A percentile compares a stretch with the other conserved stretches of the same genome.
Conservation (phyloP, 163 green algal species). For the Smithsoniella earleae region DNA sequence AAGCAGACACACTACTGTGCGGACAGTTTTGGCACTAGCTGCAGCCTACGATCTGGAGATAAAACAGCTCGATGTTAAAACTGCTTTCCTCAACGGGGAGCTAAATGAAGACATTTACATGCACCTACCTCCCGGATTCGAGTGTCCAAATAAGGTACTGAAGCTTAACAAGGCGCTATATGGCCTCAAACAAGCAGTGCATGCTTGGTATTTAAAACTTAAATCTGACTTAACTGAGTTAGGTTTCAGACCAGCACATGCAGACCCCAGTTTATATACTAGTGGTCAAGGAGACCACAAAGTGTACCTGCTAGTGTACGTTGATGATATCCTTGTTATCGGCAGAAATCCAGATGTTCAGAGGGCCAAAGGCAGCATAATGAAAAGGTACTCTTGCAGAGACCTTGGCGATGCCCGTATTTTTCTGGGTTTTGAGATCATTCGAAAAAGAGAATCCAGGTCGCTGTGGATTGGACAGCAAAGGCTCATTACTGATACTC, state of each 20-base stretch:
- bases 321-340: slow-evolving; percentile 42
- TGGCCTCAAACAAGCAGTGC: slow-evolving; percentile 41
- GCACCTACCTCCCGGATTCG: background rate
- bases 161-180: slow-evolving; percentile 42
- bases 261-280: slow-evolving; percentile 40
- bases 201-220: slow-evolving; percentile 38
- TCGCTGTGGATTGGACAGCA: background rate
- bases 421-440: slow-evolving; percentile 43
- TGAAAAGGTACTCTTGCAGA: slow-evolving; percentile 29
- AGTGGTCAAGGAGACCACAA: background rate
- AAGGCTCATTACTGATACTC: background rate
- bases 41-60: background rate
- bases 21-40: background rate
- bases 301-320: slow-evolving; percentile 36
- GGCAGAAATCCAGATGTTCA: background rate
- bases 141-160: slow-evolving; percentile 22
- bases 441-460: slow-evolving; percentile 31
- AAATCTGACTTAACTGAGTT: slow-evolving; percentile 30
- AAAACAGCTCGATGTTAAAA: background rate
- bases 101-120: slow-evolving; percentile 33
- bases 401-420: slow-evolving; percentile 37
- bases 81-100: background rate
- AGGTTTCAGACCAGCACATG: slow-evolving; percentile 32
- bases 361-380: slow-evolving; percentile 10
- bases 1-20: background rate